Conservation (phyloP, 768 basidiomycete genomes). For the Rhodosporidiobolus sp. region DNA sequence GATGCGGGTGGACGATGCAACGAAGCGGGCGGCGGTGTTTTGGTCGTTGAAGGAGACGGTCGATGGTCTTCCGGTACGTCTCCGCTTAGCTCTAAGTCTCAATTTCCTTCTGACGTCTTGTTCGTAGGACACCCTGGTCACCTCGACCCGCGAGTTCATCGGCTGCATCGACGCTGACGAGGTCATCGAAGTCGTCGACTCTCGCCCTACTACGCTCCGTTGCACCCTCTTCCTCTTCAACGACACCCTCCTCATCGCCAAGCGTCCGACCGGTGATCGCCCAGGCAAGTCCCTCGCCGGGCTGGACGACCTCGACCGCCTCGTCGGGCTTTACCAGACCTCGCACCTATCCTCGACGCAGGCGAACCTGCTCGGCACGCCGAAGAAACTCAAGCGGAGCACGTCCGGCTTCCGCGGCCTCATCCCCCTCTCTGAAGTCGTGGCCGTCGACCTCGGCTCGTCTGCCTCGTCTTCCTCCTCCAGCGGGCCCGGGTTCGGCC, state of each 20-base stretch:
- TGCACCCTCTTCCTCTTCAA: conserved; percentile 91
- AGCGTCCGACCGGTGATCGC: conserved; percentile 57
- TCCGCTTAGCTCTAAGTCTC: not conserved
- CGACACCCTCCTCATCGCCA: conserved; percentile 86
- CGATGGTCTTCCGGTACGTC: conserved; percentile 72
- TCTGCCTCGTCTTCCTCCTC: conserved; percentile 50
- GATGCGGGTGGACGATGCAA: conserved; percentile 88
- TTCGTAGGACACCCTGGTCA: conserved; percentile 69
- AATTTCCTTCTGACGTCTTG: not conserved
- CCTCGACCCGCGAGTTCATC: conserved; percentile 77
- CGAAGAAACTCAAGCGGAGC: conserved; percentile 66
- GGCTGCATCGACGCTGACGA: conserved; percentile 95
- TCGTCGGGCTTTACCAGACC: conserved; percentile 49
- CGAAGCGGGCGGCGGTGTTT: conserved; percentile 81
- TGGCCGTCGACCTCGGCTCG: conserved; percentile 65
- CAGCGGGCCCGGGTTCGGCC: conserved; percentile 64
- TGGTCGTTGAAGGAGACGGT: conserved; percentile 78
- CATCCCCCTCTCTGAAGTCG: conserved; percentile 77
- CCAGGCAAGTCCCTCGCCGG: conserved; percentile 56
- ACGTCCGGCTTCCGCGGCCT: conserved; percentile 81
- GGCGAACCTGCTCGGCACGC: conserved; percentile 57
- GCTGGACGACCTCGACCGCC: conserved; percentile 71
- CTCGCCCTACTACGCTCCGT: conserved; percentile 57
- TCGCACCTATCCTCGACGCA: conserved; percentile 29
- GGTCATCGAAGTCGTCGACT: conserved; percentile 48